phyloP scores from a whole-genome alignment of 164 flowering plant genomes.

The Pachysandra terminalis region DNA sequence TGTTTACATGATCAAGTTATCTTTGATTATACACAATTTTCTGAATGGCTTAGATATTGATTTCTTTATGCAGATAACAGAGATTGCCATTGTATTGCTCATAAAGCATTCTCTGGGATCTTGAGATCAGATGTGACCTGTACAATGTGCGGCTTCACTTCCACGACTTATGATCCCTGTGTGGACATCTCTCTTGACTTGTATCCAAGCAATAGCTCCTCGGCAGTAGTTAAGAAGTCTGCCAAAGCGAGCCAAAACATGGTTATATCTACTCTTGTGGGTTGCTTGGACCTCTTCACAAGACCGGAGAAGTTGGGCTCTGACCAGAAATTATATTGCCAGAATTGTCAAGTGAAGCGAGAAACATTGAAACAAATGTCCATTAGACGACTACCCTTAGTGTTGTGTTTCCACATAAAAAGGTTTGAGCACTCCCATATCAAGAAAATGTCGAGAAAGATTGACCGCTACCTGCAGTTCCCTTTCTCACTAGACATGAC shows the following conservation, averaged over 20 bases:
- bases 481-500: slow-evolving; percentile 66
- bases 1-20: background rate
- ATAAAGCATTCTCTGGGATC: slow-evolving; percentile 54
- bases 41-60: background rate
- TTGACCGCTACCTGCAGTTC: slow-evolving; percentile 56
- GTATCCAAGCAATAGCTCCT: slow-evolving; percentile 19
- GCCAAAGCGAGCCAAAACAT: slow-evolving; percentile 23
- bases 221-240: slow-evolving; percentile 19
- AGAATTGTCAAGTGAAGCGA: slow-evolving; percentile 46
- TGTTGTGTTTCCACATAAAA: slow-evolving; percentile 59
- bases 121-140: slow-evolving; percentile 72
- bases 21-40: background rate
- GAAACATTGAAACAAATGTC: slow-evolving; percentile 68
- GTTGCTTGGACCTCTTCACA: slow-evolving; percentile 69
- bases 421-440: slow-evolving; percentile 55
- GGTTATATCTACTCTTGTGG: slow-evolving; percentile 49
- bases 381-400: slow-evolving; percentile 51
- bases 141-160: slow-evolving; percentile 60
- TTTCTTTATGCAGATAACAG: slow-evolving; percentile 36
- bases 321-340: slow-evolving; percentile 66
- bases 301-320: slow-evolving; percentile 67
- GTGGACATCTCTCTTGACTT: slow-evolving; percentile 63
- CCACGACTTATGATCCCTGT: slow-evolving; percentile 64
- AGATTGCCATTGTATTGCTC: slow-evolving; percentile 66
- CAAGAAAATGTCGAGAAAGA: slow-evolving; percentile 44